phyloP scores from a whole-genome alignment of 805 yeast species.

The Nematodospora valgi region DNA sequence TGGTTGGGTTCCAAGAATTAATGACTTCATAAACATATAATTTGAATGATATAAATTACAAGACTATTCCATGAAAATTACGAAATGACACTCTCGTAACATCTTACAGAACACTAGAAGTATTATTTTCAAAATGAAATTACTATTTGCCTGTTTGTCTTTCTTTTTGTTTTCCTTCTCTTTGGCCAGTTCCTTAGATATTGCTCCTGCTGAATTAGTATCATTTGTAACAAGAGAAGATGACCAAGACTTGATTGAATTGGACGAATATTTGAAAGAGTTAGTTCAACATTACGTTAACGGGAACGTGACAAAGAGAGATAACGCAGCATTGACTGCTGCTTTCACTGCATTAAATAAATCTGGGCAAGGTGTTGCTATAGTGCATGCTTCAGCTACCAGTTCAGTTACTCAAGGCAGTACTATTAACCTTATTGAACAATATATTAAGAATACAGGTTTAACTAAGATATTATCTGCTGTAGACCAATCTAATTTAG shows the following conservation, averaged over 20 bases:
- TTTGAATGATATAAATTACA: too few relatives aligned
- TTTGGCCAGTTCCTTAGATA: conserved; percentile 6
- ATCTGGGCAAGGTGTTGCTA: conserved; percentile 12
- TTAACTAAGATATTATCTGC: conserved; percentile 9
- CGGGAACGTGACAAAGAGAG: conserved; percentile 8
- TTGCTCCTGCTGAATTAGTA: neutral
- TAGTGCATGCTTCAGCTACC: conserved; percentile 10
- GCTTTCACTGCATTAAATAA: conserved; percentile 10
- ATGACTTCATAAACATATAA: too few relatives aligned
- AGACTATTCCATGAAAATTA: too few relatives aligned
- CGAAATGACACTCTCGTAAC: too few relatives aligned
- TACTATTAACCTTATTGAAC: conserved; percentile 8
- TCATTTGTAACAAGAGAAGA: conserved; percentile 5
- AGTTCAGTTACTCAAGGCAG: conserved; percentile 7
- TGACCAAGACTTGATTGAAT: neutral
- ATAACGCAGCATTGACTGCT: conserved; percentile 11
- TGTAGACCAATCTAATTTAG: conserved; percentile 12
- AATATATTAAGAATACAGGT: conserved; percentile 9
- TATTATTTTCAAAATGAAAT: conserved; percentile 10
- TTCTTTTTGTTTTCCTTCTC: conserved; percentile 10
- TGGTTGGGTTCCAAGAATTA: too few relatives aligned
- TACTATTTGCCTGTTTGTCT: conserved; percentile 5
- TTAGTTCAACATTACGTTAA: conserved; percentile 3
- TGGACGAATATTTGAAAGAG: conserved; percentile 4
- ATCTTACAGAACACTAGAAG: too few relatives aligned